phyloP scores from a whole-genome alignment of 768 basidiomycete species.

The Lactarius tabidus region DNA sequence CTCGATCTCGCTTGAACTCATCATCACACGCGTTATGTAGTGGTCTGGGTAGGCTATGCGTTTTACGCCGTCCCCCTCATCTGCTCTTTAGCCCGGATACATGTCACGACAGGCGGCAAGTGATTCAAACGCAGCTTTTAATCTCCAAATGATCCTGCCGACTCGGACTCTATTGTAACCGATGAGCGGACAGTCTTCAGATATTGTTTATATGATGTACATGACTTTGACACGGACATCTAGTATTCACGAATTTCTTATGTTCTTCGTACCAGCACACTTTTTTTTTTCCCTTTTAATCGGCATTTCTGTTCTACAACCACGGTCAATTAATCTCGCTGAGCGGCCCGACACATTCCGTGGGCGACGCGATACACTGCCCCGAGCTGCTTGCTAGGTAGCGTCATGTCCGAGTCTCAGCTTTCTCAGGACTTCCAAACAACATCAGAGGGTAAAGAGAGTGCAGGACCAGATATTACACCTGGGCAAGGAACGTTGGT shows the following conservation, averaged over 20 bases:
- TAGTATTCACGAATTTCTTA: background rate
- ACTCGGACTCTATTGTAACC: slow-evolving; percentile 10
- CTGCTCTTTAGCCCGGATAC: slow-evolving; percentile 62
- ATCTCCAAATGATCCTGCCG: background rate
- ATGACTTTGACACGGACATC: background rate
- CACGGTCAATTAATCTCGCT: background rate
- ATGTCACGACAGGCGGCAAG: slow-evolving; percentile 49
- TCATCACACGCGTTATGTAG: slow-evolving; percentile 35
- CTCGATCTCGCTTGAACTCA: background rate
- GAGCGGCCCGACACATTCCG: background rate
- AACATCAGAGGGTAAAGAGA: background rate
- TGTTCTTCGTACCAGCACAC: background rate
- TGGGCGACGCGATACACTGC: background rate
- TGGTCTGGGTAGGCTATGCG: slow-evolving; percentile 76
- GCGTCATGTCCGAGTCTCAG: background rate
- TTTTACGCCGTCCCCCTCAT: slow-evolving; percentile 71
- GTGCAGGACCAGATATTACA: background rate
- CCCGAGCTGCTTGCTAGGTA: background rate
- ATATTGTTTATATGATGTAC: slow-evolving; percentile 2
- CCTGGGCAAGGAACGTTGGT: background rate
- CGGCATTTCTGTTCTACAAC: background rate
- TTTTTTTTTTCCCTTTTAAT: background rate
- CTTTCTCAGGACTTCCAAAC: background rate
- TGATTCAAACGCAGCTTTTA: slow-evolving; percentile 19
- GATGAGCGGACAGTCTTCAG: slow-evolving; percentile 7